Evolutionary conservation across 805 yeast genomes (phyloP), one percentile per base, ranked within the genome.

Genomic region (Wickerhamiella siamensis): DNA sequence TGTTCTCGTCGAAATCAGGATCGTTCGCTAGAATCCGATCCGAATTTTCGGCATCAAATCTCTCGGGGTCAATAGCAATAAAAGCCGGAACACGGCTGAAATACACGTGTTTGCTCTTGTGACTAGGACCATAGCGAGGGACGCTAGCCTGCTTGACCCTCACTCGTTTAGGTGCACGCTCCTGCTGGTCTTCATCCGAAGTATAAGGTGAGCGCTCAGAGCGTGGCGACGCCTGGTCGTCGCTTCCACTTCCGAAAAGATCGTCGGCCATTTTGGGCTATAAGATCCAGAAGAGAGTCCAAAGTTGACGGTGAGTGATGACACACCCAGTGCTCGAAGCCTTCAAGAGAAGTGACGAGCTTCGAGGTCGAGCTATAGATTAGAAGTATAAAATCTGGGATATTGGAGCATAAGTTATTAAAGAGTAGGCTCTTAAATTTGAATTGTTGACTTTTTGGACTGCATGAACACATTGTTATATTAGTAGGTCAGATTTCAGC

Each of bases 61-160:
- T 94, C 47, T 74, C 73, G 2, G 95, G 81, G 46, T 86, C 93
- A 27, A 87, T 75, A 41, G 74, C 75, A 44, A 91, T 62, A 53
- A 83, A 88, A 17, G 83, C 77, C 2, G 98, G 98, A 46, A 87
- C 63, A 47, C 81, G 79, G 22, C 54, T 39, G 4, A 49, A 34
- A 40, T 42, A 43, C 27, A 47, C 45, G 34, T 42, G 20, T 15
- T 26, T 33, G 15, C 42, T n/a, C 22, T 15, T 35, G 39, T 53
- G 54, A 46, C 51, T 47, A 19, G 51, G 51, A 24, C 54, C 51
- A 40, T 29, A 41, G 33, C 54, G 54, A 37, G 41, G 42, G 33
- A 51, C 38, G 33, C 12, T 24, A 14, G 41, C 49, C 5, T 21
- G 35, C 35, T 38, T 39, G 38, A 41, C 33, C 19, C 38, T 29